Conservation (phyloP, 495 filamentous ascomycete species). For the Amphirosellinia nigrospora region DNA sequence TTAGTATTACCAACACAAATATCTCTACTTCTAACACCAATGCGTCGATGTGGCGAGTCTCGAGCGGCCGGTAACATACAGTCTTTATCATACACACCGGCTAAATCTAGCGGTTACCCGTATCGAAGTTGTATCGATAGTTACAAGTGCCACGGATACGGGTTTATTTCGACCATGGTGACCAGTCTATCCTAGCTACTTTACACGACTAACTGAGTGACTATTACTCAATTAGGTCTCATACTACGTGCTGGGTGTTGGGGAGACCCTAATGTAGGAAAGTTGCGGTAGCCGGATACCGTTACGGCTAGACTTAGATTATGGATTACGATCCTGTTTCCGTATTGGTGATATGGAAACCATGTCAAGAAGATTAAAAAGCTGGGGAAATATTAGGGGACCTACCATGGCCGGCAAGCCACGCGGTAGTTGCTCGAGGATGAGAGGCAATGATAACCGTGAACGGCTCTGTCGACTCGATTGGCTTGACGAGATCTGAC, state of each 20-base stretch:
- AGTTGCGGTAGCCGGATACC: neutral
- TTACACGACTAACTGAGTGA: neutral
- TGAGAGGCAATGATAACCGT: neutral
- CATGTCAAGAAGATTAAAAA: slow-evolving; percentile 1
- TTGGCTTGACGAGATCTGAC: slow-evolving; percentile 4
- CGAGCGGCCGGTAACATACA: neutral
- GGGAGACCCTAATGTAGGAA: neutral
- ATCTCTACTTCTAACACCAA: neutral
- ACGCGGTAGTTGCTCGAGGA: neutral
- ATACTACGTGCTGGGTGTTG: neutral
- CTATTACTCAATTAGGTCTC: neutral
- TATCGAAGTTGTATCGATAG: neutral
- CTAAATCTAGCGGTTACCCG: neutral
- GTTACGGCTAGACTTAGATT: slow-evolving; percentile 3
- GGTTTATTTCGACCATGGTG: neutral
- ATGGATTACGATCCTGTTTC: neutral
- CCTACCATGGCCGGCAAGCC: neutral
- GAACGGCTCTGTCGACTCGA: slow-evolving; percentile 10
- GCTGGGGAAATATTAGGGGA: slow-evolving; percentile 2
- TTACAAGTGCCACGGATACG: neutral
- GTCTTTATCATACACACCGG: neutral
- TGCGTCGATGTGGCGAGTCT: neutral
- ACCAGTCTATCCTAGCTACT: neutral
- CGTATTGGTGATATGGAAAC: neutral
- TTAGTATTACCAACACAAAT: neutral